These are phyloP conservation scores for Umbelopsis sp. DNA, from an alignment of 192 early-diverging fungal species.

Conservation along the genomic window DNA sequence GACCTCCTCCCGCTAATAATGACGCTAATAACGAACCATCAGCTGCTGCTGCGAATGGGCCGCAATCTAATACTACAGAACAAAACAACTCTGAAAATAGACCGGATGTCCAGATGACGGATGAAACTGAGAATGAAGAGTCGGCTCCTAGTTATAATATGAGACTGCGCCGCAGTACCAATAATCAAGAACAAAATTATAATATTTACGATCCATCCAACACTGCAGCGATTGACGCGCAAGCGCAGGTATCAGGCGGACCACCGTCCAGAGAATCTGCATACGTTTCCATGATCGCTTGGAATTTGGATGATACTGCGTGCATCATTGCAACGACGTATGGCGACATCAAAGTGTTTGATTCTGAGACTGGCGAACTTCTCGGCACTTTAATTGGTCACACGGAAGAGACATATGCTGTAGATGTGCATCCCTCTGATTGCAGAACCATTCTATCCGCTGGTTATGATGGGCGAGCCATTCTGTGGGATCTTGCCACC, in stretches of 20 bases:
- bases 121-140: not conserved
- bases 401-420: slow-evolving; percentile 67
- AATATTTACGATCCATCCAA: not conserved
- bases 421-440: slow-evolving; percentile 77
- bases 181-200: not conserved
- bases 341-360: slow-evolving; percentile 69
- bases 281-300: slow-evolving; percentile 68
- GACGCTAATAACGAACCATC: not conserved
- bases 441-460: slow-evolving; percentile 74
- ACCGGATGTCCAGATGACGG: not conserved
- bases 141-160: not conserved
- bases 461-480: slow-evolving; percentile 79
- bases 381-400: slow-evolving; percentile 59
- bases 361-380: slow-evolving; percentile 64
- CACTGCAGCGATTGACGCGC: slow-evolving; percentile 25
- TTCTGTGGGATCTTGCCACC: slow-evolving; percentile 77
- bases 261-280: slow-evolving; percentile 25
- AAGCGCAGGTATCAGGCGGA: not conserved
- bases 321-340: slow-evolving; percentile 71
- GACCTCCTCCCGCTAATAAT: not conserved
- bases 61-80: not conserved
- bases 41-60: not conserved
- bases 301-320: slow-evolving; percentile 68
- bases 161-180: slow-evolving; percentile 22
- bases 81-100: not conserved